A percentile compares a stretch with the other conserved stretches of the same genome.
Evolutionary conservation across 202 grass and related monocot genomes (phyloP).

Genomic region (Carex arenaria): DNA sequence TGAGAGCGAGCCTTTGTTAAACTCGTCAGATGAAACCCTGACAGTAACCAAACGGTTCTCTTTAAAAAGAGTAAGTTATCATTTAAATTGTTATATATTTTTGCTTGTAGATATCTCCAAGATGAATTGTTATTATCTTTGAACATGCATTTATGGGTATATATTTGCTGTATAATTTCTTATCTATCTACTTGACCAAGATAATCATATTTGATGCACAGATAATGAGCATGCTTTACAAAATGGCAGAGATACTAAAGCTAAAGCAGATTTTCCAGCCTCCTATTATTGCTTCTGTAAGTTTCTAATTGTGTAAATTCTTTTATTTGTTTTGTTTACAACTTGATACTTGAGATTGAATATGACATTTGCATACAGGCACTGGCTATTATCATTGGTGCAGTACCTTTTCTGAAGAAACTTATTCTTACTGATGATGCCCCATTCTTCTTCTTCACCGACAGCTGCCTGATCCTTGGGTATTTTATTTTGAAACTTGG

Average conservation of each 20-base stretch:
- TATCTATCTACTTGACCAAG: background rate
- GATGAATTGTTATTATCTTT: background rate
- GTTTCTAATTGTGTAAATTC: constrained; percentile 21
- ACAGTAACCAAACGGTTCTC: constrained; percentile 28
- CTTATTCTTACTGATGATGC: constrained; percentile 85
- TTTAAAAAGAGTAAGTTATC: constrained; percentile 31
- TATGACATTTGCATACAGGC: constrained; percentile 33
- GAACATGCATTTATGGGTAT: background rate
- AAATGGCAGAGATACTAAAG: constrained; percentile 56
- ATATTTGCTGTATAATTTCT: background rate
- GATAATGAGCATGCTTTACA: constrained; percentile 46
- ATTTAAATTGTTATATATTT: background rate
- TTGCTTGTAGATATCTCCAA: background rate
- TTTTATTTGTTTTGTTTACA: background rate
- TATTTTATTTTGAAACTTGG: constrained; percentile 30
- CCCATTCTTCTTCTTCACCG: constrained; percentile 81
- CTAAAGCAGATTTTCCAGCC: constrained; percentile 91
- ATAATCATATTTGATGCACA: constrained; percentile 35
- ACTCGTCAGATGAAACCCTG: constrained; percentile 22
- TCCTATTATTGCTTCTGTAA: constrained; percentile 90
- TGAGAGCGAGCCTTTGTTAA: constrained; percentile 66
- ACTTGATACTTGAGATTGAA: constrained; percentile 18
- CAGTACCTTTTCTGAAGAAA: constrained; percentile 79
- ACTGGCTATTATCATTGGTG: constrained; percentile 68
- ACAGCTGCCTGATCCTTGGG: constrained; percentile 98